These are phyloP conservation scores for Mychonastes homosphaera DNA, from an alignment of 139 green algal genomes.

Conservation along the genomic window DNA sequence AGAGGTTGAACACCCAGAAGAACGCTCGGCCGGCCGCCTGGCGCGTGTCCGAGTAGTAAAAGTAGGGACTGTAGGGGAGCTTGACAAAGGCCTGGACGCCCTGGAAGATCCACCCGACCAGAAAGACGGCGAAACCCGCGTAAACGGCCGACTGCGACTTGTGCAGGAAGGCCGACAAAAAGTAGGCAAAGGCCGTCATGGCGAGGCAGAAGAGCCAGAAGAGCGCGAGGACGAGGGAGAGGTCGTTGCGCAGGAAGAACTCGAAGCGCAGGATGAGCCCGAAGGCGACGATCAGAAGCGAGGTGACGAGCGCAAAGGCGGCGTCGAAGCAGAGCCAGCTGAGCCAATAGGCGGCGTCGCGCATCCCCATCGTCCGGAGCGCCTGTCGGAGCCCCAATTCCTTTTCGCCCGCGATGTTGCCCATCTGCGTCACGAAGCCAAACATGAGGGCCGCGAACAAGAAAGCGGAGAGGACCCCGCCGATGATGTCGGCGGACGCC, in stretches of 20 bases:
- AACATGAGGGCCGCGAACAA: constrained; percentile 92
- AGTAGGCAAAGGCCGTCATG: constrained; percentile 60
- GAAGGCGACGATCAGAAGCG: constrained; percentile 49
- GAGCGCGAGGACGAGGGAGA: constrained; percentile 62
- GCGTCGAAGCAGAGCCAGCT: constrained; percentile 59
- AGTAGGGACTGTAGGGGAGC: constrained; percentile 52
- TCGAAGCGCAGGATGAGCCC: constrained; percentile 15
- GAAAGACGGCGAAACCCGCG: constrained; percentile 80
- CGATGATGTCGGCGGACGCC: constrained; percentile 46
- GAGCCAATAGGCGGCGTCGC: constrained; percentile 74
- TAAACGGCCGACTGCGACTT: constrained; percentile 50
- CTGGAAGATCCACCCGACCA: constrained; percentile 55
- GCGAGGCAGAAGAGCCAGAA: constrained; percentile 87
- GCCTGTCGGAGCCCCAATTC: constrained; percentile 67
- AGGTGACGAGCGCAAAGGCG: constrained; percentile 34
- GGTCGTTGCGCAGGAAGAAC: constrained; percentile 81
- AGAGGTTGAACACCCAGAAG: constrained; percentile 40
- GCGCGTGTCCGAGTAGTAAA: constrained; percentile 21
- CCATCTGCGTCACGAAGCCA: constrained; percentile 65
- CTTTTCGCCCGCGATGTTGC: constrained; percentile 54
- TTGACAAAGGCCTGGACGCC: constrained; percentile 26
- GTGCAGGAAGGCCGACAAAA: constrained; percentile 63
- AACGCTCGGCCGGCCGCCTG: constrained; percentile 32
- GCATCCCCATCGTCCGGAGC: constrained; percentile 79
- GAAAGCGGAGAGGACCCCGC: constrained; percentile 65